Evolutionary conservation across 2,329 filamentous ascomycete species (phyloP), one percentile per base, ranked within the genome.

Genomic region (Monilinia laxa): DNA sequence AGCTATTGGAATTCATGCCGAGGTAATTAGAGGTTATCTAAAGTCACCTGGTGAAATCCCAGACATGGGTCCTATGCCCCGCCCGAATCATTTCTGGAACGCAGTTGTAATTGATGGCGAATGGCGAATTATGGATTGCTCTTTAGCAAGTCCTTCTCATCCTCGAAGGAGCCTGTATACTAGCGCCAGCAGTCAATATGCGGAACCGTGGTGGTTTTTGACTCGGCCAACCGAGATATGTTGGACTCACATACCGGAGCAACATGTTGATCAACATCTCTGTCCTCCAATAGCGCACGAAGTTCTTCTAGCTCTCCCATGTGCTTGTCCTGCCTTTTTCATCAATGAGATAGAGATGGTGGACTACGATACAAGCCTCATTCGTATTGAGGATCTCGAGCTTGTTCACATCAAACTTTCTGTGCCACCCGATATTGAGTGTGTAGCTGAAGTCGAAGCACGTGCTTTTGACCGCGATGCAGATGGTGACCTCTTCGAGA

Each of bases 1-100:
- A 12, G 92, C 95, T 2, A 90, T 97, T 60, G 93, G 94, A 5
- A 84, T 99, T 47, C 89, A 92, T 71, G 92, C 91, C 47, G 94
- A 98, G 76, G 84, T 96, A 25, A 87, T 99, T 18, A 87, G 89
- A 68, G 95, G 95, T 0, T 98, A 95, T 75, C 85, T 99, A 66
- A 99, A 99, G 77, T 84, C 86, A 0, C 95, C 95, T 0, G 94
- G 94, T 0, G 95, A 98, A 74, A 81, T 89, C 10, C 82, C 90
- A 1, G 93, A 98, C 73, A 82, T 93, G 54, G 91, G 90, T 69
- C 89, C 90, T 67, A 87, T 94, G 77, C 91, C 92, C n/a, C 87
- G 89, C 40, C 85, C 94, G 0, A 99, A 99, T 75, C 95, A 99
- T 79, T 98, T 91, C 88, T 99, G 95, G 95, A 99, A 99, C 73